Conservation (phyloP, 2,329 filamentous ascomycete species). For the Xylaria sp. region DNA sequence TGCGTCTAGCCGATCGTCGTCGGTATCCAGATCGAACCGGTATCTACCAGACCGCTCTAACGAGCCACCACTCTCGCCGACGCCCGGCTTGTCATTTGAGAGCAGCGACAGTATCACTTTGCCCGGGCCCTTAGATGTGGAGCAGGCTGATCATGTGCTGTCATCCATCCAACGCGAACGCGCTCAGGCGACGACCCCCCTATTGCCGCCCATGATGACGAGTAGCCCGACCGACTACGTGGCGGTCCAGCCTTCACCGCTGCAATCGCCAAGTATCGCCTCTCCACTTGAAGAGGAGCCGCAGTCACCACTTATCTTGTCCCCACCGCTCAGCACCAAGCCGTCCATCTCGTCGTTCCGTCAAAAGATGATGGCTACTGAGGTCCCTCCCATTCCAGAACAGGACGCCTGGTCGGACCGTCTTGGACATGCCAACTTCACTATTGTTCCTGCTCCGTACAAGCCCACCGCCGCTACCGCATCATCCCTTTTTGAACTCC, state of each 20-base stretch:
- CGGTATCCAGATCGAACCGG: constrained; percentile 72
- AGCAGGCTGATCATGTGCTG: constrained; percentile 61
- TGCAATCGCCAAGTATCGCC: constrained; percentile 85
- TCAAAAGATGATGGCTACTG: constrained; percentile 55
- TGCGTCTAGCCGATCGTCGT: constrained; percentile 81
- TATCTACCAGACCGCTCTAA: constrained; percentile 57
- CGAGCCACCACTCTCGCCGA: constrained; percentile 68
- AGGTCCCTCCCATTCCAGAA: constrained; percentile 64
- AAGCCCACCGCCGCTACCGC: constrained; percentile 71
- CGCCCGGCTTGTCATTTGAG: constrained; percentile 71
- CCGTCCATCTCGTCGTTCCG: constrained; percentile 81
- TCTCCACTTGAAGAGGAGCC: constrained; percentile 60
- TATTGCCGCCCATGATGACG: constrained; percentile 84
- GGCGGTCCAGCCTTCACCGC: constrained; percentile 72
- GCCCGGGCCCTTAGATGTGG: constrained; percentile 62
- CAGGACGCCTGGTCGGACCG: constrained; percentile 85
- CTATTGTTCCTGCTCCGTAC: constrained; percentile 85
- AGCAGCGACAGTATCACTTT: constrained; percentile 65
- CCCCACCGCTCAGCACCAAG: constrained; percentile 80
- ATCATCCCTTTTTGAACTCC: constrained; percentile 69
- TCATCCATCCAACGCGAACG: constrained; percentile 68
- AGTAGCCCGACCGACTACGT: constrained; percentile 65
- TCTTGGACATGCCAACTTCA: constrained; percentile 94
- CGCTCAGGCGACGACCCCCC: constrained; percentile 78
- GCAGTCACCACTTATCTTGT: constrained; percentile 59